Evolutionary conservation across 176 grass and related monocot species (phyloP), one percentile per base, ranked within the genome.

Genomic region (Triticum timopheevii): DNA sequence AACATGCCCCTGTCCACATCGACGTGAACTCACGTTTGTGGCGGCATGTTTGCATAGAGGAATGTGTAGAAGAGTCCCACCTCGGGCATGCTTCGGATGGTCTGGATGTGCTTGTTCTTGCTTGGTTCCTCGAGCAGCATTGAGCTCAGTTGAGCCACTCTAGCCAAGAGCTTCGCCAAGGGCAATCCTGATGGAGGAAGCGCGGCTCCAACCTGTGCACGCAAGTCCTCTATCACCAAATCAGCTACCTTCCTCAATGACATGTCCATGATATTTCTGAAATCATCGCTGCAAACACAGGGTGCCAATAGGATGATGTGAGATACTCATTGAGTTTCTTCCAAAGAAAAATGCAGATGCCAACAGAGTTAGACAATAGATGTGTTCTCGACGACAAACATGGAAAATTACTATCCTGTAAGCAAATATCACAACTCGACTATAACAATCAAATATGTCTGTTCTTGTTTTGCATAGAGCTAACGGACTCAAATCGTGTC

Each of bases 11-110:
- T 61, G 62, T 84, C 19, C 35, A 38, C 76, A 52, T 69, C 1
- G n/a, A 45, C 54, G 27, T 75, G 73, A 6, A 63, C 31, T 78
- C 40, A 85, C 63, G 64, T 82, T 88, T 91, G 86, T 7, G 82
- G 83, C 64, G 80, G 87, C 86, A 94, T 94, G 77, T 97, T 94
- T 7, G 97, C 92, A 23, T 96, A 99, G 16, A 99, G 89, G 50
- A 99, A 92, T 30, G 97, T 92, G 85, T 93, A 96, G 82, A 99
- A 99, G 76, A 97, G 90, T 52, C 90, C 90, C 49, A 97, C 94
- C 86, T 99, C 92, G 5, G 94, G 90, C 88, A 92, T 87, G 72
- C 79, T 93, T 90, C 78, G 75, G 42, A 99, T 88, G 38, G 87
- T 90, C 80, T 97, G 85, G 23, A 93, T 90, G 74, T 96, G 92